These are phyloP conservation scores for Boletus pseudo-olivaceus DNA, from an alignment of 768 basidiomycete species.

Conservation along the genomic window DNA sequence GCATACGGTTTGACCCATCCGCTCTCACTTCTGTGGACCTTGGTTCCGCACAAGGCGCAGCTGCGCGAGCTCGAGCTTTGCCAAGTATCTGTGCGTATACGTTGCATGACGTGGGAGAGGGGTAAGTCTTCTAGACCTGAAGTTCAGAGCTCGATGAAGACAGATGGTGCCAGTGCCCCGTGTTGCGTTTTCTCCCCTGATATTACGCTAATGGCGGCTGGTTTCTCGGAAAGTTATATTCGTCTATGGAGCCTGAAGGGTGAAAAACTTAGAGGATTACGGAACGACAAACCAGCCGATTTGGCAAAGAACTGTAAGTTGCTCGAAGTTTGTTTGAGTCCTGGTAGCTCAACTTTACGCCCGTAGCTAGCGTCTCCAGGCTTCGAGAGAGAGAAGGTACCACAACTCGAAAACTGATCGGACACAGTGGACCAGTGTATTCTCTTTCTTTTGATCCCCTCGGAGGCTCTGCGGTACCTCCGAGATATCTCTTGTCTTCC, in stretches of 20 bases:
- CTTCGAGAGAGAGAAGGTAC: slow-evolving; percentile 74
- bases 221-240: slow-evolving; percentile 94
- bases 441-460: slow-evolving; percentile 91
- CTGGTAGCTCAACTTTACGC: background rate
- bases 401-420: slow-evolving; percentile 91
- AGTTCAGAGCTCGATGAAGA: slow-evolving; percentile 7
- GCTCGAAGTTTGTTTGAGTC: background rate
- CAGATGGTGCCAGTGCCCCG: slow-evolving; percentile 54
- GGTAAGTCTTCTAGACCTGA: slow-evolving; percentile 47
- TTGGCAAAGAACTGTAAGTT: slow-evolving; percentile 67
- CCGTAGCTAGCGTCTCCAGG: slow-evolving; percentile 51
- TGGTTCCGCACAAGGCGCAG: slow-evolving; percentile 54
- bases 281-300: slow-evolving; percentile 69
- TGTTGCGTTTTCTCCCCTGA: slow-evolving; percentile 89
- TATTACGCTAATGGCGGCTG: slow-evolving; percentile 88
- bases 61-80: slow-evolving; percentile 57
- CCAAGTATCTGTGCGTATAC: slow-evolving; percentile 97
- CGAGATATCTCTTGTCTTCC: slow-evolving; percentile 83
- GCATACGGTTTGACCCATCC: slow-evolving; percentile 85
- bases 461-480: slow-evolving; percentile 79
- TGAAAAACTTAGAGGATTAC: slow-evolving; percentile 73
- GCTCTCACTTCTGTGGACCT: slow-evolving; percentile 53
- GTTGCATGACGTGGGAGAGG: slow-evolving; percentile 91
- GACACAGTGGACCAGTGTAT: slow-evolving; percentile 96
- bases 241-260: slow-evolving; percentile 94